These are phyloP conservation scores for Penicillium dipodomyicola DNA, from an alignment of 495 filamentous ascomycete species.

Conservation along the genomic window DNA sequence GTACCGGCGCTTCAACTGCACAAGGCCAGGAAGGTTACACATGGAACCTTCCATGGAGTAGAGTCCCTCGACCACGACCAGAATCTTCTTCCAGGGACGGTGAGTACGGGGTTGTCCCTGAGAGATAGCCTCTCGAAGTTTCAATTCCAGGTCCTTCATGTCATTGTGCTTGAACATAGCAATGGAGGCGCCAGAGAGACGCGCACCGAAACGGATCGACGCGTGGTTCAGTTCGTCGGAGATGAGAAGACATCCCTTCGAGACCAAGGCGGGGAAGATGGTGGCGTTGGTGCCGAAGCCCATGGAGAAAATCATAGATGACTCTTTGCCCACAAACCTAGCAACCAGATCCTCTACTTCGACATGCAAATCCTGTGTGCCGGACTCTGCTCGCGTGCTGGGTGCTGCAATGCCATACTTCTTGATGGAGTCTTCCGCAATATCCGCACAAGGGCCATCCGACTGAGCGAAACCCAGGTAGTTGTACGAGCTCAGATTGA, in stretches of 20 bases:
- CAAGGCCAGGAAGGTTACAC: slow-evolving; percentile 86
- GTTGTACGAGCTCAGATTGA: slow-evolving; percentile 99
- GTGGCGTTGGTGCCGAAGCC: slow-evolving; percentile 93
- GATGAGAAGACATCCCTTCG: slow-evolving; percentile 88
- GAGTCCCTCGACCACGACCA: slow-evolving; percentile 92
- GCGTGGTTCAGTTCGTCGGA: slow-evolving; percentile 98
- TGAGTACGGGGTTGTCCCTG: slow-evolving; percentile 96
- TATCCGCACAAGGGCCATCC: slow-evolving; percentile 93
- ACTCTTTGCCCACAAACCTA: slow-evolving; percentile 86
- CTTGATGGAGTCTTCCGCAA: slow-evolving; percentile 78
- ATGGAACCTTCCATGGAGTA: slow-evolving; percentile 99
- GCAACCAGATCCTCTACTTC: slow-evolving; percentile 90
- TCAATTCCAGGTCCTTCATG: slow-evolving; percentile 78
- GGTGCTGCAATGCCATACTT: slow-evolving; percentile 78
- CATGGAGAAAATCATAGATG: slow-evolving; percentile 98
- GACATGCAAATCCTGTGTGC: slow-evolving; percentile 80
- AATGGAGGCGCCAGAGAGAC: slow-evolving; percentile 92
- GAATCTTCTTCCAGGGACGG: slow-evolving; percentile 97
- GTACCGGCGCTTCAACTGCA: slow-evolving; percentile 87
- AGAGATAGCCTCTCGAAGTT: slow-evolving; percentile 85
- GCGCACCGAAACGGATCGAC: slow-evolving; percentile 91
- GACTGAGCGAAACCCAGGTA: slow-evolving; percentile 98
- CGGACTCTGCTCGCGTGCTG: slow-evolving; percentile 78
- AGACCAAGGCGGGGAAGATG: slow-evolving; percentile 84
- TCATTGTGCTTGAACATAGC: slow-evolving; percentile 97